Percentiles rank a stretch among this genome's conserved stretches.
phyloP scores from a whole-genome alignment of 805 yeast species.

The Lachancea sp. region DNA sequence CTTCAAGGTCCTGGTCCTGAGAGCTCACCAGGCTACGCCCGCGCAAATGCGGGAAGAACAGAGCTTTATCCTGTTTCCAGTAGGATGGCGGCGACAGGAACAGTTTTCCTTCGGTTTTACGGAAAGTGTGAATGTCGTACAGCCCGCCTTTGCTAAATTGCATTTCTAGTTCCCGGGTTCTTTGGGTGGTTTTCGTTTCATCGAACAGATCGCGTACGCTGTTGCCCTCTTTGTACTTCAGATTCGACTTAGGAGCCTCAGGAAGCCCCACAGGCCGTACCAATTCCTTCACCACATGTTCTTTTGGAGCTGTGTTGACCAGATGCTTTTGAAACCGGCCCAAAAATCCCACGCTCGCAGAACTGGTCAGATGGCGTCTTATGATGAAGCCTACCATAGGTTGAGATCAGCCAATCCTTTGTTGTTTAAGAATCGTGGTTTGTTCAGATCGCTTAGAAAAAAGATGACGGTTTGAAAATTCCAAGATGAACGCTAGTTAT shows the following conservation, averaged over 20 bases:
- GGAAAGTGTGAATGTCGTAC: constrained; percentile 55
- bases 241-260: constrained; percentile 32
- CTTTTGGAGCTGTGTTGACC: constrained; percentile 35
- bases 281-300: constrained; percentile 32
- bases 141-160: constrained; percentile 66
- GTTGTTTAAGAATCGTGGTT: neutral
- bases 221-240: constrained; percentile 38
- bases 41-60: constrained; percentile 74
- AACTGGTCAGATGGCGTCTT: constrained; percentile 11
- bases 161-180: constrained; percentile 49
- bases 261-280: constrained; percentile 44
- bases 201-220: constrained; percentile 43
- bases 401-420: no score
- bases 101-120: constrained; percentile 77
- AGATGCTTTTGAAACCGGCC: constrained; percentile 33
- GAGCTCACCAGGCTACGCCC: constrained; percentile 46
- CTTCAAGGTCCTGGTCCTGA: constrained; percentile 26
- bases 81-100: constrained; percentile 77
- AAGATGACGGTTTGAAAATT: no score
- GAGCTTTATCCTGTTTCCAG: constrained; percentile 64
- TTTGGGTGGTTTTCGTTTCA: constrained; percentile 40
- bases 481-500: no score
- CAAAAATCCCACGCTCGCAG: constrained; percentile 17
- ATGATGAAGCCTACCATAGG: neutral
- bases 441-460: no score